These are phyloP conservation scores for Citrus sp. DNA, from an alignment of 345 rosid species.

Conservation along the genomic window DNA sequence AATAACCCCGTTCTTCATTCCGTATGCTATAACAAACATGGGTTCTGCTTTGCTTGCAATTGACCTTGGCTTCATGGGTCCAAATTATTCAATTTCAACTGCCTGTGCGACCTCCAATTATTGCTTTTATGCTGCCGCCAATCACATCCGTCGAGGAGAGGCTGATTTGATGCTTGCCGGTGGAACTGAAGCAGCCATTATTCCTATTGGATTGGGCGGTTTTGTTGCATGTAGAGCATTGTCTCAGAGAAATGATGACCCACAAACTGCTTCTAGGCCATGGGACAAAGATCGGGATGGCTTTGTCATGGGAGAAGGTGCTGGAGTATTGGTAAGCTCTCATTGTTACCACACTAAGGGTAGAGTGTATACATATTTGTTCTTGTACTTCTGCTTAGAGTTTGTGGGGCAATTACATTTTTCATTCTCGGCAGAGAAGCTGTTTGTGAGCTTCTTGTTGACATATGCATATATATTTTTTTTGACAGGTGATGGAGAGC, in stretches of 20 bases:
- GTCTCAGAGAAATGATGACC: constrained; percentile 98
- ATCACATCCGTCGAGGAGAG: constrained; percentile 97
- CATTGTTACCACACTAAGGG: not conserved
- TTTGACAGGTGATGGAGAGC: constrained; percentile 86
- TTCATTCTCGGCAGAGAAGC: not conserved
- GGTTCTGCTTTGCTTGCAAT: constrained; percentile 90
- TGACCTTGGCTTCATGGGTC: constrained; percentile 98
- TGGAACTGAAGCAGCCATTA: constrained; percentile 97
- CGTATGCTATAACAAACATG: constrained; percentile 95
- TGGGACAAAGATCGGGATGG: constrained; percentile 97
- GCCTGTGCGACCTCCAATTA: constrained; percentile 98
- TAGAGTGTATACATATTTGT: not conserved
- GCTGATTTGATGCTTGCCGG: constrained; percentile 99
- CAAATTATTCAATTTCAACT: constrained; percentile 95
- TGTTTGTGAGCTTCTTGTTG: constrained; percentile 5
- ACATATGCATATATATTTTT: not conserved
- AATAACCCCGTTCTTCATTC: constrained; percentile 88
- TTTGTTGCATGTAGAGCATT: constrained; percentile 97
- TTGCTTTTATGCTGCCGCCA: constrained; percentile 98
- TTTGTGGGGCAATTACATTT: not conserved
- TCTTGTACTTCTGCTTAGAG: not conserved
- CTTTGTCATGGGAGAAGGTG: constrained; percentile 98
- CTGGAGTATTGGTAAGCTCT: constrained; percentile 89
- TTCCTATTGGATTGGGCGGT: constrained; percentile 97
- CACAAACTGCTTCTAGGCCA: constrained; percentile 96